These are phyloP conservation scores for Echria macrotheca DNA, from an alignment of 495 filamentous ascomycete genomes.

Conservation along the genomic window DNA sequence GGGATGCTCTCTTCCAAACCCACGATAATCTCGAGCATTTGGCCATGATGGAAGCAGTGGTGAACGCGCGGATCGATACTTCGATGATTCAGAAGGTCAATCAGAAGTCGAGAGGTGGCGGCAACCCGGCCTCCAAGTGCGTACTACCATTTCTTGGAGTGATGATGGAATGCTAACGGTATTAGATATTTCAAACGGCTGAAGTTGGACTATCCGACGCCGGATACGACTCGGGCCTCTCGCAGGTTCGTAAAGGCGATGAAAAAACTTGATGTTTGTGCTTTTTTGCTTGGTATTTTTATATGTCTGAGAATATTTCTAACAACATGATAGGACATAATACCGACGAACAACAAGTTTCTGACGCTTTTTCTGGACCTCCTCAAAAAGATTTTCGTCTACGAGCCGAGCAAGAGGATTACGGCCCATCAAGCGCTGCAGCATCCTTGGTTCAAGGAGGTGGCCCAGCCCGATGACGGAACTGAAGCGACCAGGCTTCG, in stretches of 20 bases:
- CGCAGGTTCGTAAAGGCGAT: conserved; percentile 92
- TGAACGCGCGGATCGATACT: conserved; percentile 65
- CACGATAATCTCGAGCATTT: conserved; percentile 97
- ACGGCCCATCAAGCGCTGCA: conserved; percentile 86
- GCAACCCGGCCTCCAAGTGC: conserved; percentile 78
- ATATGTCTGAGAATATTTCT: no score
- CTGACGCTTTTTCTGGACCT: conserved; percentile 83
- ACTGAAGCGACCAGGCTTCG: conserved; percentile 83
- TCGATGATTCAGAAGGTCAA: conserved; percentile 72
- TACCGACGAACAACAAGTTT: conserved; percentile 72
- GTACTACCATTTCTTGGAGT: conserved; percentile 25
- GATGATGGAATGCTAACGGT: conserved; percentile 21
- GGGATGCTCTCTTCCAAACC: conserved; percentile 95
- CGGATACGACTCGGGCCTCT: conserved; percentile 81
- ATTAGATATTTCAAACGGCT: conserved; percentile 77
- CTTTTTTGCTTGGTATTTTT: no score
- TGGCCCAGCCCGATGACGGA: conserved; percentile 74
- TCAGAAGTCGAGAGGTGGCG: conserved; percentile 56
- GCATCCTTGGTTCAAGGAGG: conserved; percentile 92
- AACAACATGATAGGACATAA: conserved; percentile 66
- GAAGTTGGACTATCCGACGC: conserved; percentile 82
- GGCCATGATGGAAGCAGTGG: conserved; percentile 98
- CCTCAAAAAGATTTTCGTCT: conserved; percentile 85
- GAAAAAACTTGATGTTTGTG: conserved; percentile 76
- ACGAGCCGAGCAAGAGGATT: conserved; percentile 85